phyloP scores from a whole-genome alignment of 1,284 basidiomycete genomes.

The Puccinia hordei region DNA sequence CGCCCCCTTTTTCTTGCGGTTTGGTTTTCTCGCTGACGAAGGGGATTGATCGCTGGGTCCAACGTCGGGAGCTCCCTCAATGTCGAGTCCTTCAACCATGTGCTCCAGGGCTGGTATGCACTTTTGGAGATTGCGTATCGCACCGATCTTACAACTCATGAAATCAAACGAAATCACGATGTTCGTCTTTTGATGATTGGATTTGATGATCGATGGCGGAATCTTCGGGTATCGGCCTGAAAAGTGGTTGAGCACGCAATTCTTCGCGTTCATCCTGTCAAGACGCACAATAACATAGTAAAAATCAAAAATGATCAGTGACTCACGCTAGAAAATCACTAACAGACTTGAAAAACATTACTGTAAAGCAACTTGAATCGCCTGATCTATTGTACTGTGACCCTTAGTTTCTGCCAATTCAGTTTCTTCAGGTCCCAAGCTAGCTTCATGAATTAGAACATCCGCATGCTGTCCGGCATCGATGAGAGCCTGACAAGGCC shows the following conservation, averaged over 20 bases:
- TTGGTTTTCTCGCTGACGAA: neutral
- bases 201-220: conserved; percentile 61
- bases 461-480: conserved; percentile 71
- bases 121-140: conserved; percentile 76
- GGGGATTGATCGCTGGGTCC: neutral
- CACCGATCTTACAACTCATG: conserved; percentile 70
- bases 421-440: conserved; percentile 74
- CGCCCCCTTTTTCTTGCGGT: conserved; percentile 4
- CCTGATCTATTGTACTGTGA: conserved; percentile 48
- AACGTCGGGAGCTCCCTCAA: neutral
- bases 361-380: conserved; percentile 77
- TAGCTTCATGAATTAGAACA: conserved; percentile 89
- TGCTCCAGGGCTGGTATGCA: conserved; percentile 74
- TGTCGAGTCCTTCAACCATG: conserved; percentile 62
- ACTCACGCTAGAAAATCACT: neutral
- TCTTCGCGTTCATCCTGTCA: conserved; percentile 71
- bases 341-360: conserved; percentile 59
- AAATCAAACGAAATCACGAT: conserved; percentile 81
- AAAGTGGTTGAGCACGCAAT: conserved; percentile 88
- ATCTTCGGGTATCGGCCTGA: conserved; percentile 90
- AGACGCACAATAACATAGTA: neutral
- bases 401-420: conserved; percentile 44
- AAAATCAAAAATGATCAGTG: conserved; percentile 13
- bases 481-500: conserved; percentile 72
- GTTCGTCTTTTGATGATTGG: conserved; percentile 52